phyloP scores from a whole-genome alignment of 306 rosid genomes.

The Echinosophora koreensis region DNA sequence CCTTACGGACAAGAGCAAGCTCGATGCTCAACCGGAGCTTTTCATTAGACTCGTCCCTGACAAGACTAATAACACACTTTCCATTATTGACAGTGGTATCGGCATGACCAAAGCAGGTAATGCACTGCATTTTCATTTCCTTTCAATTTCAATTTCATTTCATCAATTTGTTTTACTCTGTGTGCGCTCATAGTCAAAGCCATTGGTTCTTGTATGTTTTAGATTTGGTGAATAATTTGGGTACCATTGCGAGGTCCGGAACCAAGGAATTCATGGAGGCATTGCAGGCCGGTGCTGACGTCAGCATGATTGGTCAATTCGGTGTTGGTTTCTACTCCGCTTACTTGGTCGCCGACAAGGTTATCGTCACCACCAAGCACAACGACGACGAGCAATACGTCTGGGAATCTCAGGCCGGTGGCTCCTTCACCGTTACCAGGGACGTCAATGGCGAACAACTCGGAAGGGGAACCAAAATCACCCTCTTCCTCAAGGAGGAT shows the following conservation, averaged over 20 bases:
- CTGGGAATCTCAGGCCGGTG: conserved; percentile 77
- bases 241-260: conserved; percentile 68
- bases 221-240: conserved; percentile 75
- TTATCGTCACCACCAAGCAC: conserved; percentile 69
- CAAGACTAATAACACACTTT: conserved; percentile 62
- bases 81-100: conserved; percentile 66
- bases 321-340: conserved; percentile 74
- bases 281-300: conserved; percentile 69
- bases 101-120: conserved; percentile 76
- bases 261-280: conserved; percentile 80
- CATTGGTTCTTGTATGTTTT: background rate
- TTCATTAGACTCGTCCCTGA: conserved; percentile 67
- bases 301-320: conserved; percentile 76
- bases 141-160: too few species aligned
- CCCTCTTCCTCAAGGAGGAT: conserved; percentile 69
- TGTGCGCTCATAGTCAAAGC: too few species aligned
- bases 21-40: conserved; percentile 66
- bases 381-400: conserved; percentile 73
- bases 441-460: conserved; percentile 62
- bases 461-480: conserved; percentile 73
- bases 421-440: conserved; percentile 69
- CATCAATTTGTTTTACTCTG: too few species aligned
- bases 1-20: conserved; percentile 63
- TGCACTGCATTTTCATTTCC: background rate
- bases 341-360: conserved; percentile 69